A percentile compares a stretch with the other conserved stretches of the same genome.
Evolutionary conservation across 805 yeast species (phyloP).

Genomic region (Cephaloascus albidus): DNA sequence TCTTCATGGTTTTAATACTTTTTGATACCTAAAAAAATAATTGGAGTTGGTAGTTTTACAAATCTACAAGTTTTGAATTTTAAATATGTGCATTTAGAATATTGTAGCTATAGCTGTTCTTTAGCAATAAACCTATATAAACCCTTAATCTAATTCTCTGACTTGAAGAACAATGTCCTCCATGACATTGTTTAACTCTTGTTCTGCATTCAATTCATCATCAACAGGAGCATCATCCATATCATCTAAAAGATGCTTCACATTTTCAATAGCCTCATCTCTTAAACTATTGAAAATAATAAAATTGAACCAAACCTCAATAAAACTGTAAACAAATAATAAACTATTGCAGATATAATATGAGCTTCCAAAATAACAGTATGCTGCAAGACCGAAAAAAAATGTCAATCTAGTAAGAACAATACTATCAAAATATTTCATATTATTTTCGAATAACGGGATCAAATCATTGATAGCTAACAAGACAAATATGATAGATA

Average conservation of each 20-base stretch:
- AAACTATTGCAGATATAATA: constrained; percentile 50
- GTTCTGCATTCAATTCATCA: constrained; percentile 22
- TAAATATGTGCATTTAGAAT: too few relatives aligned
- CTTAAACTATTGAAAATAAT: constrained; percentile 51
- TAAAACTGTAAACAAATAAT: constrained; percentile 48
- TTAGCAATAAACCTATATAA: too few relatives aligned
- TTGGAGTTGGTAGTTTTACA: too few relatives aligned
- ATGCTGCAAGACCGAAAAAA: constrained; percentile 40
- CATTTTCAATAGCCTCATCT: constrained; percentile 49
- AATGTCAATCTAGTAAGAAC: constrained; percentile 48
- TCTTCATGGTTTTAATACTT: too few relatives aligned
- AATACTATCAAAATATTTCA: constrained; percentile 44
- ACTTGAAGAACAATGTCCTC: constrained; percentile 6
- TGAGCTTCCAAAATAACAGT: constrained; percentile 35
- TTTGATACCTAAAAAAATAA: too few relatives aligned
- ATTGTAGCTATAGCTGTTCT: too few relatives aligned
- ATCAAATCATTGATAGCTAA: constrained; percentile 45
- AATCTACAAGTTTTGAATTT: too few relatives aligned
- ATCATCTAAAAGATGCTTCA: constrained; percentile 14
- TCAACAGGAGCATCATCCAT: constrained; percentile 13
- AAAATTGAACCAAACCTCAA: constrained; percentile 65
- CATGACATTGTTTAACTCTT: constrained; percentile 20
- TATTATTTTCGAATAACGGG: constrained; percentile 40
- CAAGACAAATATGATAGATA: constrained; percentile 35
- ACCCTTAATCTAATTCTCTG: not conserved